Conservation (phyloP, 306 rosid genomes). For the Boehmeria nivea region DNA sequence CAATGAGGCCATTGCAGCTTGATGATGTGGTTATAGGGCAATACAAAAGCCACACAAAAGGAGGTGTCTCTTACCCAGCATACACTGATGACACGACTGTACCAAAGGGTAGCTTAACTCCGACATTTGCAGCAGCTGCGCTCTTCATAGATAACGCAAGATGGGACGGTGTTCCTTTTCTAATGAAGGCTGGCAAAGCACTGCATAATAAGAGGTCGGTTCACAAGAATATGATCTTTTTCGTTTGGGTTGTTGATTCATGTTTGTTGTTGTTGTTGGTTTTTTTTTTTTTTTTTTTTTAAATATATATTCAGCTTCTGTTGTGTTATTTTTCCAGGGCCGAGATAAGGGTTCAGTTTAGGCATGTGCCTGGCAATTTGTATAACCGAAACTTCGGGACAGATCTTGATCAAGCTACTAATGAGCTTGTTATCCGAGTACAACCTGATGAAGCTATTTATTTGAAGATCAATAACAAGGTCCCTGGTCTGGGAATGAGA, state of each 20-base stretch:
- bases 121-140: slow-evolving; percentile 92
- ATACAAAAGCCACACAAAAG: slow-evolving; percentile 79
- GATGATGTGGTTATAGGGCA: slow-evolving; percentile 63
- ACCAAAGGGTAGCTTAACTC: slow-evolving; percentile 78
- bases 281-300: background rate
- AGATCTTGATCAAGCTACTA: slow-evolving; percentile 69
- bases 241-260: too few relatives aligned
- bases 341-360: slow-evolving; percentile 89
- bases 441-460: slow-evolving; percentile 93
- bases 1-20: slow-evolving; percentile 74
- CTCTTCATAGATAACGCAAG: slow-evolving; percentile 87
- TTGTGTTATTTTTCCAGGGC: slow-evolving; percentile 40
- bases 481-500: slow-evolving; percentile 85
- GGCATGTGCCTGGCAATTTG: slow-evolving; percentile 87
- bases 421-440: slow-evolving; percentile 85
- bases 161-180: slow-evolving; percentile 96
- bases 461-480: slow-evolving; percentile 83
- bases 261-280: background rate
- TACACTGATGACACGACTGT: slow-evolving; percentile 77
- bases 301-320: background rate
- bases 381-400: slow-evolving; percentile 69
- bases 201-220: slow-evolving; percentile 72
- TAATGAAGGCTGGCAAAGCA: slow-evolving; percentile 95
- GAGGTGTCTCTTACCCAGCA: slow-evolving; percentile 68
- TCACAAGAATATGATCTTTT: too few relatives aligned